Evolutionary conservation across 116 monocot species (phyloP).

Genomic region (Papilionanthe hybrid): DNA sequence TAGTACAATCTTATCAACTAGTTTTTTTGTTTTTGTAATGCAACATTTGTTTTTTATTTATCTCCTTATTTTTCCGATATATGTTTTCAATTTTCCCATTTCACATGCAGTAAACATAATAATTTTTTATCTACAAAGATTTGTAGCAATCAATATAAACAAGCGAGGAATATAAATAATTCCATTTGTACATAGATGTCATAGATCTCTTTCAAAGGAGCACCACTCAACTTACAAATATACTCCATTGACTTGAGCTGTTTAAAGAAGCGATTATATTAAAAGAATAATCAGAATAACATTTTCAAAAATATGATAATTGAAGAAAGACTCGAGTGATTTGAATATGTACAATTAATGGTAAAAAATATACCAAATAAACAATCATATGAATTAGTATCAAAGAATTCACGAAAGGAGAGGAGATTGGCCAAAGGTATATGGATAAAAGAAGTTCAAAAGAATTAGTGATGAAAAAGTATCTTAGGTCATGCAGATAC

Average conservation of each 20-base stretch:
- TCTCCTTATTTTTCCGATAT: background rate
- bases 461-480: background rate
- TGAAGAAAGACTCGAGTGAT: background rate
- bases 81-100: background rate
- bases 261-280: background rate
- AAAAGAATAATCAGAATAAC: background rate
- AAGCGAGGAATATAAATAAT: background rate
- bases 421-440: background rate
- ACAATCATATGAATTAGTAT: background rate
- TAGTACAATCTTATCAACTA: background rate
- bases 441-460: background rate
- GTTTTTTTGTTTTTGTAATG: background rate
- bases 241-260: background rate
- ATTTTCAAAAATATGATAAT: background rate
- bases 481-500: background rate
- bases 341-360: background rate
- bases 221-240: background rate
- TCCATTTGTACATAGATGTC: background rate
- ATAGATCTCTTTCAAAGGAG: background rate
- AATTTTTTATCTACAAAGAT: background rate
- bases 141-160: background rate
- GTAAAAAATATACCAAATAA: background rate
- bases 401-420: background rate
- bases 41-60: background rate
- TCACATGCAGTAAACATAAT: background rate